These are phyloP conservation scores for Arthrobotrys conoides DNA, from an alignment of 2,329 filamentous ascomycete genomes.

Conservation along the genomic window DNA sequence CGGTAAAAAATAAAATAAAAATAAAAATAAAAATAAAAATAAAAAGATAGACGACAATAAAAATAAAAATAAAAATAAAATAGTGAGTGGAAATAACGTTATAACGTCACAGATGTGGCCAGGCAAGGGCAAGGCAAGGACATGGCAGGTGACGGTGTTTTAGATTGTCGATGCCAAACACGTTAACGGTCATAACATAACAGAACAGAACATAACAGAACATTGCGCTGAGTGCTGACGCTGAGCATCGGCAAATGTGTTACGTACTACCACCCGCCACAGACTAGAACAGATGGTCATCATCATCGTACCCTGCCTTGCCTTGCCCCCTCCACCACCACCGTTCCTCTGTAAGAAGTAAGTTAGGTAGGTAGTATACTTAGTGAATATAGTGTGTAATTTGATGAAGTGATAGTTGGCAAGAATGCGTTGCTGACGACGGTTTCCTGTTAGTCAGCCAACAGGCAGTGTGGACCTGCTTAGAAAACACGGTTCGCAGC, in stretches of 20 bases:
- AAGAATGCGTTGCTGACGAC: constrained; percentile 25
- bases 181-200: no score
- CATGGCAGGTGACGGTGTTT: constrained; percentile 24
- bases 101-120: constrained; percentile 28
- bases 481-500: constrained; percentile 16
- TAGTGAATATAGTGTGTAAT: no score
- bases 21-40: background rate
- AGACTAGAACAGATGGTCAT: no score
- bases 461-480: constrained; percentile 6
- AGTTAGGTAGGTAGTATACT: no score
- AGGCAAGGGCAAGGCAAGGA: no score
- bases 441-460: constrained; percentile 11
- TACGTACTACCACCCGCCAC: constrained; percentile 35
- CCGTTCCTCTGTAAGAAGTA: no score
- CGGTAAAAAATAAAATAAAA: background rate
- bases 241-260: constrained; percentile 41
- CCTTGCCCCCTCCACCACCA: no score
- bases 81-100: constrained; percentile 10
- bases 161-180: constrained; percentile 2
- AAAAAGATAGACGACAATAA: background rate
- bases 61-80: background rate
- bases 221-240: no score
- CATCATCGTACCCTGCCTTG: background rate
- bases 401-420: background rate
- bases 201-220: no score